These are phyloP conservation scores for Termitomyces sp. DNA, from an alignment of 768 basidiomycete species.

Conservation along the genomic window DNA sequence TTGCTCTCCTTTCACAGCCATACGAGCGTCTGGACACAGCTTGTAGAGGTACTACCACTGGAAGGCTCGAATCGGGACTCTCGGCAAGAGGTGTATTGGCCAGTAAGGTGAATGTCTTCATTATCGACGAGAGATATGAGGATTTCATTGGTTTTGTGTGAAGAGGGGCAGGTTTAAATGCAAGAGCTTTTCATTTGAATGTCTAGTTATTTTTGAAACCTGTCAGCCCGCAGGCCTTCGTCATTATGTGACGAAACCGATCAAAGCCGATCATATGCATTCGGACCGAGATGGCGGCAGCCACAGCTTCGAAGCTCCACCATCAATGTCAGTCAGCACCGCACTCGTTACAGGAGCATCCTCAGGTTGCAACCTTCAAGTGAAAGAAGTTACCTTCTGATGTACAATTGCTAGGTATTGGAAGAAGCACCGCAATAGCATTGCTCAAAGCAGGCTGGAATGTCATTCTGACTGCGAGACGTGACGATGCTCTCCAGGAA, in stretches of 20 bases:
- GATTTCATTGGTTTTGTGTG: constrained; percentile 8
- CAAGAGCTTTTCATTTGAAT: no score
- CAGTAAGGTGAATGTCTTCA: constrained; percentile 25
- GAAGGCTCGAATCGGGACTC: constrained; percentile 8
- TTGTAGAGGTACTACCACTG: constrained; percentile 20
- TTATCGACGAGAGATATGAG: constrained; percentile 16
- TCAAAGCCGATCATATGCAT: background rate
- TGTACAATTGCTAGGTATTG: constrained; percentile 39
- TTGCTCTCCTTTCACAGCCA: background rate
- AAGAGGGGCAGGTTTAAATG: no score
- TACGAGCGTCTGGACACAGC: constrained; percentile 9
- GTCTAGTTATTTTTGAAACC: background rate
- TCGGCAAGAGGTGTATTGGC: constrained; percentile 30
- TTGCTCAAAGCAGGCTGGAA: constrained; percentile 67
- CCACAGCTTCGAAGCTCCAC: no score
- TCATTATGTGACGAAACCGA: background rate
- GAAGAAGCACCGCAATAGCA: constrained; percentile 59
- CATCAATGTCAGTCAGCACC: background rate
- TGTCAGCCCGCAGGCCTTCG: background rate
- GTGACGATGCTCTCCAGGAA: constrained; percentile 50
- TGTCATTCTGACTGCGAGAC: constrained; percentile 59
- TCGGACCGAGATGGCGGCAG: no score
- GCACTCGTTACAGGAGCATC: constrained; percentile 9
- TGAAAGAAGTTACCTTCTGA: background rate
- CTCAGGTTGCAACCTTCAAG: constrained; percentile 5